Percentiles rank a stretch among this genome's conserved stretches.
Evolutionary conservation across 305 asterid species (phyloP).

Genomic region (Solanum hybrid): DNA sequence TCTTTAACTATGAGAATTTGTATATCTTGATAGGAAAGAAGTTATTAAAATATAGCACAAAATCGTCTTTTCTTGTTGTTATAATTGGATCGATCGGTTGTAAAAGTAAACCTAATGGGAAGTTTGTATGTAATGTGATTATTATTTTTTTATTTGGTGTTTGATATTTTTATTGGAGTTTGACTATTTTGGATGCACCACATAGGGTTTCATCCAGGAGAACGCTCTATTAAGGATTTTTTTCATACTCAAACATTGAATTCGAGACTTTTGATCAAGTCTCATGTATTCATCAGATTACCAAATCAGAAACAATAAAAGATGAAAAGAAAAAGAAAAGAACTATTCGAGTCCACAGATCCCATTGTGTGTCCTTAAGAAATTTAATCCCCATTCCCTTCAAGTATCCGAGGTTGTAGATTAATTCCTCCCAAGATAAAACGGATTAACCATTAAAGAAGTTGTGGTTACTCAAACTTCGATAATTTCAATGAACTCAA

Average conservation of each 20-base stretch:
- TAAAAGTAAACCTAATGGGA: not conserved
- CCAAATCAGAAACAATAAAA: not conserved
- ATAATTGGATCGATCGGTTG: not conserved
- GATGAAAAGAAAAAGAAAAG: not conserved
- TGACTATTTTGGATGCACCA: not conserved
- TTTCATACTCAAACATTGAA: not conserved
- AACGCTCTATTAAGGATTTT: not conserved
- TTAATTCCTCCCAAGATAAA: not conserved
- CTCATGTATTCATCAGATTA: not conserved
- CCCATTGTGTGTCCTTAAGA: not conserved
- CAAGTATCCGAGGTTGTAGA: not conserved
- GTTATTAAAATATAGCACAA: not conserved
- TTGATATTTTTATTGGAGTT: rapidly evolving
- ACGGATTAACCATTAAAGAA: not conserved
- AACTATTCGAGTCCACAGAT: not conserved
- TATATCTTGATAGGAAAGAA: not conserved
- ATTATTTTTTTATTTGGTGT: not conserved
- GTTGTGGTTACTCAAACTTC: rapidly evolving
- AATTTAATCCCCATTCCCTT: not conserved
- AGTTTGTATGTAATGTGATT: not conserved
- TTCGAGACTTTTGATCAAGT: too few relatives aligned
- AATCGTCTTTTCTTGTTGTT: not conserved
- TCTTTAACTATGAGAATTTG: not conserved
- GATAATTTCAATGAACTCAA: too few relatives aligned
- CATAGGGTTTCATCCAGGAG: too few relatives aligned